Percentiles rank a stretch among this genome's conserved stretches.
Evolutionary conservation across 2,329 filamentous ascomycete genomes (phyloP).

Genomic region (Phaeosphaeria sp.): DNA sequence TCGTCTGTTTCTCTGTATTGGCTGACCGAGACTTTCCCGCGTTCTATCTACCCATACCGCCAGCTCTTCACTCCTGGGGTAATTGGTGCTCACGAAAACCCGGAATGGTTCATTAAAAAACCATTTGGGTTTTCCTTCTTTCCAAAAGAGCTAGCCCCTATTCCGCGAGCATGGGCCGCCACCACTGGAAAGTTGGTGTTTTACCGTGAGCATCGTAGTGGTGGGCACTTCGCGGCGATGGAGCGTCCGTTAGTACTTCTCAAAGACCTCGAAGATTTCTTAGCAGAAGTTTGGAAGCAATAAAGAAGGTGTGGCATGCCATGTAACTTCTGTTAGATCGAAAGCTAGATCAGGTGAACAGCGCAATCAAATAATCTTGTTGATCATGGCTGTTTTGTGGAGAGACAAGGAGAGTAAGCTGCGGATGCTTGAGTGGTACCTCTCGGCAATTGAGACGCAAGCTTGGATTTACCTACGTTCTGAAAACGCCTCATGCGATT

Average conservation of each 20-base stretch:
- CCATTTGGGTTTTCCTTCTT: constrained; percentile 54
- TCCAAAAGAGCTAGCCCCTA: constrained; percentile 49
- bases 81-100: no score
- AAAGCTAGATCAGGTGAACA: no score
- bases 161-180: constrained; percentile 49
- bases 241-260: constrained; percentile 52
- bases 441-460: no score
- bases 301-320: no score
- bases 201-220: constrained; percentile 43
- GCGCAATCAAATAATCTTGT: no score
- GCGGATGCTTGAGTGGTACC: no score
- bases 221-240: constrained; percentile 59
- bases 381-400: no score
- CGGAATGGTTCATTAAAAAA: constrained; percentile 43
- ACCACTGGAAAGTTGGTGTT: constrained; percentile 47
- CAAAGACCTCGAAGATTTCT: constrained; percentile 55
- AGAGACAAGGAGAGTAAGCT: no score
- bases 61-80: constrained; percentile 1
- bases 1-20: constrained; percentile 63
- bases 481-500: no score
- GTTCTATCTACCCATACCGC: constrained; percentile 59
- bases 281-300: constrained; percentile 6
- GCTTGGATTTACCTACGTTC: no score
- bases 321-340: no score
- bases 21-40: constrained; percentile 57